Conservation (phyloP, 331 rosid species). For the Telfairia occidentalis region DNA sequence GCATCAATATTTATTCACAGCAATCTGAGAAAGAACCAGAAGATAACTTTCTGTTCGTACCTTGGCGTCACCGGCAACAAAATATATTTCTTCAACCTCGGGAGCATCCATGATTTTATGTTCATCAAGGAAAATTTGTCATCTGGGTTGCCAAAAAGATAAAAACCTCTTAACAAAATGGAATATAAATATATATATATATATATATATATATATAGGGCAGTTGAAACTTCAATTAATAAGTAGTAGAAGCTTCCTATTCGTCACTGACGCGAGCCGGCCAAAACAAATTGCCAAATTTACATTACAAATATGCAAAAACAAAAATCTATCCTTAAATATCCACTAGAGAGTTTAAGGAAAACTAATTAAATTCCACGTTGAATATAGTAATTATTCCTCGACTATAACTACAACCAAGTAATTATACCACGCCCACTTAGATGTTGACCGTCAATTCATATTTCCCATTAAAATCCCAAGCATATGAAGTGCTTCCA, state of each 20-base stretch:
- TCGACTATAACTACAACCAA: neutral
- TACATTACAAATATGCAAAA: neutral
- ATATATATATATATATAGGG: too few relatives aligned
- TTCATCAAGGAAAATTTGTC: neutral
- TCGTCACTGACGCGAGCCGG: neutral
- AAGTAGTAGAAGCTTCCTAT: neutral
- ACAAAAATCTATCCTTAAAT: neutral
- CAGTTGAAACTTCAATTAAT: neutral
- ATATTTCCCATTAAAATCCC: neutral
- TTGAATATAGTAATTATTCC: neutral
- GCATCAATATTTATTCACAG: neutral
- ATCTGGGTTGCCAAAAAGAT: neutral
- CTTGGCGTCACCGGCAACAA: conserved; percentile 15
- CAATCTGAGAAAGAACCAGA: neutral
- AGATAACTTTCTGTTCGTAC: neutral
- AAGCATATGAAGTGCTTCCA: neutral
- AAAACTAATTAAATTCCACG: neutral
- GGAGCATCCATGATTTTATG: conserved; percentile 11
- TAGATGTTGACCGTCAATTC: neutral
- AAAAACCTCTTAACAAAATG: neutral
- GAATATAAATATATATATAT: too few relatives aligned
- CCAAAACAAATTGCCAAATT: neutral
- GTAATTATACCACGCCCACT: neutral
- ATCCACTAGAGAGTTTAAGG: neutral
- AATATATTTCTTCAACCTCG: conserved; percentile 7